Base-by-base conservation (phyloP, 2,329 filamentous ascomycete genomes). In the Claviceps sp. region DNA sequence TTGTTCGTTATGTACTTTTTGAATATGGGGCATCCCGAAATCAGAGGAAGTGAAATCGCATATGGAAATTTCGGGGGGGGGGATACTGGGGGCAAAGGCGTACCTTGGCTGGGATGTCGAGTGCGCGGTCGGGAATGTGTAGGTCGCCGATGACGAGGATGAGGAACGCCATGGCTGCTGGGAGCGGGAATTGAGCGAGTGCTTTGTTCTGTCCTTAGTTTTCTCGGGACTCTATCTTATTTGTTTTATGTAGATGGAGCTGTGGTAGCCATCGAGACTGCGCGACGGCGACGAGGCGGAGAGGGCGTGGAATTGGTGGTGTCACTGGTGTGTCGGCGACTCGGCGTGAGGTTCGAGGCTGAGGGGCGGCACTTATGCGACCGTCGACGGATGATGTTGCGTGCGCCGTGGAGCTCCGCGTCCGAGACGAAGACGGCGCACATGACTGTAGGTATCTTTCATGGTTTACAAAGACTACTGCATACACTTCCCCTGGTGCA, bases 121-220 rank as follows among this genome's bases (percentile, higher is more conserved):
- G 82, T 61, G 89, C 89, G 67, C 89, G 79, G 70, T 95, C 89
- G 62, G 89, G 89, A 70, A 95, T 95, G 73, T 95, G 89, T 51
- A 95, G 81, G 73, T 95, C 89, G 67, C 89, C 89, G 61, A 95
- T 88, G 65, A 93, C 88, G 65, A 95, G 80, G 65, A 95, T 89
- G 60, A 95, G 78, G 71, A 91, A 88, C 58, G 89, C 88, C 74
- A 91, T 89, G 75, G 81, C 41, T 41, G 46, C 50, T 26, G 34
- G 20, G 36, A 13, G 18, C 16, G 48, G 24, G 8, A 44, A 50
- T 26, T 22, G 20, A 1, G 20, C 34, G 46, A 20, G 46, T 20
- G 30, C 24, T 20, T 20, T 20, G 5, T 7, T 8, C 18, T 36
- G 5, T n/a, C 36, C 36, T 20, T 36, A 3, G 5, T 18, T 5